Evolutionary conservation across 257 asterid species (phyloP).

Genomic region (Solanum pennellii): DNA sequence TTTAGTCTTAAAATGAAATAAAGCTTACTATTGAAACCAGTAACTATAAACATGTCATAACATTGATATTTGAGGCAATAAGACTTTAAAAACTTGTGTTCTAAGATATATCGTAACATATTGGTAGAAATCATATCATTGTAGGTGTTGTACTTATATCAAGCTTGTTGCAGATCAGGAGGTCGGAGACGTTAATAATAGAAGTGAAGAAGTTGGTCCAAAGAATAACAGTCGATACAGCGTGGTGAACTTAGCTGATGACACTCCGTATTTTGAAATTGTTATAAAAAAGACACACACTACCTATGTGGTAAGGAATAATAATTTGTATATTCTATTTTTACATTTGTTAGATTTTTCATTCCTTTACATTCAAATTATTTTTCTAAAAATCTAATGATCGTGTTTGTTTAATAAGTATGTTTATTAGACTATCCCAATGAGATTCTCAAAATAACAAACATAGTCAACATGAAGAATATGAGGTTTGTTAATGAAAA

Average conservation of each 20-base stretch:
- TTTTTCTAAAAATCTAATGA: neutral
- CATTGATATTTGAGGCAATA: too few species aligned
- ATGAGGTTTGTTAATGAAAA: neutral
- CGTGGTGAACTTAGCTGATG: neutral
- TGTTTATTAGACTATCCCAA: neutral
- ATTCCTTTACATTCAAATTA: neutral
- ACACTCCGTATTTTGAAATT: neutral
- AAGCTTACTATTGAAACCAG: neutral
- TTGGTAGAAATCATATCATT: neutral
- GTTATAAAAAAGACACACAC: neutral
- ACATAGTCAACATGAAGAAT: neutral
- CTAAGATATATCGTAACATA: too few species aligned
- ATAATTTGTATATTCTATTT: neutral
- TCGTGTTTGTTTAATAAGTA: neutral
- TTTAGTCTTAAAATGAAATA: too few species aligned
- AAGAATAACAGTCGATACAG: neutral
- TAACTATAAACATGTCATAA: neutral
- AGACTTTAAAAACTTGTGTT: neutral
- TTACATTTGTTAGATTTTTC: neutral
- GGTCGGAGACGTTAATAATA: neutral
- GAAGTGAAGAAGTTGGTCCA: neutral
- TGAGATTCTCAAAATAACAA: neutral
- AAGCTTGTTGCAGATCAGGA: neutral
- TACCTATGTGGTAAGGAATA: neutral
- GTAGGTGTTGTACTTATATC: neutral